These are phyloP conservation scores for Chlamydomonas applanata DNA, from an alignment of 139 green algal species.

Conservation along the genomic window DNA sequence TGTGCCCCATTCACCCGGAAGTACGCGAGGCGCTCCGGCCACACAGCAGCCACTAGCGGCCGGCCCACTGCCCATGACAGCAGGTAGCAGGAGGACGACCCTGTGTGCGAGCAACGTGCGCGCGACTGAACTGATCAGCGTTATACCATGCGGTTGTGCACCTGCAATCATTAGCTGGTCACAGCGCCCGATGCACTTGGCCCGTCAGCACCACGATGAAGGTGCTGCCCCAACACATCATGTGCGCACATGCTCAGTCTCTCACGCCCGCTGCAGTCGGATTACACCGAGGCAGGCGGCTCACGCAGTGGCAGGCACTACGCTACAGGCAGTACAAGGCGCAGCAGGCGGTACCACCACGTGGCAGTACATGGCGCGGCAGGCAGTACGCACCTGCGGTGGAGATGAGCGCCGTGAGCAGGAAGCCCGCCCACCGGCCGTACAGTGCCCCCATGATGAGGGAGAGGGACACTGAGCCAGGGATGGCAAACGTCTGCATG, in stretches of 20 bases:
- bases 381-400: conserved; percentile 26
- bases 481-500: conserved; percentile 77
- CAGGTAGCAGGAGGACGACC: conserved; percentile 38
- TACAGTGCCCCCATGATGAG: conserved; percentile 71
- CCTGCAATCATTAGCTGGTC: too few species aligned
- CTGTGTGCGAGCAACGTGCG: neutral
- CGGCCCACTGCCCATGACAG: conserved; percentile 46
- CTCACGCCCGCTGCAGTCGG: too few species aligned
- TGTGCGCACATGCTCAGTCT: too few species aligned
- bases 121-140: too few species aligned
- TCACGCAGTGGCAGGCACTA: too few species aligned
- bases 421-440: conserved; percentile 34
- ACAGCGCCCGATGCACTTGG: too few species aligned
- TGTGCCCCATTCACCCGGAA: conserved; percentile 21
- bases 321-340: conserved; percentile 14
- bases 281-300: too few species aligned
- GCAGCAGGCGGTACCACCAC: conserved; percentile 46
- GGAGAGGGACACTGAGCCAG: conserved; percentile 68
- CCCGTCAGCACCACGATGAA: too few species aligned
- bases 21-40: conserved; percentile 41
- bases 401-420: conserved; percentile 49
- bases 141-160: too few species aligned
- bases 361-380: too few species aligned
- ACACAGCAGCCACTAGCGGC: conserved; percentile 46
- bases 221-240: too few species aligned